These are phyloP conservation scores for Actinidia arguta DNA, from an alignment of 179 eudicot genomes.

Conservation along the genomic window DNA sequence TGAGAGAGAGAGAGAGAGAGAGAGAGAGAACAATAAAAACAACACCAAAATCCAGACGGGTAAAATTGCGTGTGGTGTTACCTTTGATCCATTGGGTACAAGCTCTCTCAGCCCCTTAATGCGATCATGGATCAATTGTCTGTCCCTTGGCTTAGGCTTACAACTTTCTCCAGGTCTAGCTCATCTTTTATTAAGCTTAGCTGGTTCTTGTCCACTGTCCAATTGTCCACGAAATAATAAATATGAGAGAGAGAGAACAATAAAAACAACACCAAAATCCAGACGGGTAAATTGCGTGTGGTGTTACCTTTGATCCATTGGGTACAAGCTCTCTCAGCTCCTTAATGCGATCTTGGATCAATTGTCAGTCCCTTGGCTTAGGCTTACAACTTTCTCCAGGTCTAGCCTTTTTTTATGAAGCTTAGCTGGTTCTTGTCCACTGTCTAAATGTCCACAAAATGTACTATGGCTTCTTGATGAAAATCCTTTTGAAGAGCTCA, in stretches of 20 bases:
- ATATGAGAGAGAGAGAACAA: background rate
- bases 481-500: slow-evolving; percentile 48
- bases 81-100: slow-evolving; percentile 71
- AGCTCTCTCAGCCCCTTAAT: slow-evolving; percentile 72
- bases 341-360: slow-evolving; percentile 96
- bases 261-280: background rate
- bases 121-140: slow-evolving; percentile 83
- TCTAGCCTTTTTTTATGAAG: slow-evolving; percentile 66
- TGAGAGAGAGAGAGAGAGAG: background rate
- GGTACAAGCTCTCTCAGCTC: slow-evolving; percentile 93
- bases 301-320: slow-evolving; percentile 83
- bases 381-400: slow-evolving; percentile 83
- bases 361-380: slow-evolving; percentile 96
- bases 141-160: slow-evolving; percentile 74
- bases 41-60: slow-evolving; percentile 5
- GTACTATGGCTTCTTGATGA: slow-evolving; percentile 55
- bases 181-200: slow-evolving; percentile 56
- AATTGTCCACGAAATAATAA: slow-evolving; percentile 56
- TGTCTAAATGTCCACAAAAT: slow-evolving; percentile 52
- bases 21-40: background rate
- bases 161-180: slow-evolving; percentile 32
- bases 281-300: background rate
- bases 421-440: slow-evolving; percentile 54
- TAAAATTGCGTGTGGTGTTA: slow-evolving; percentile 14
- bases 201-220: slow-evolving; percentile 47